Percentiles rank a stretch among this genome's conserved stretches.
Conservation (phyloP, 2,329 filamentous ascomycete genomes). For the Epichloe sylvatica region DNA sequence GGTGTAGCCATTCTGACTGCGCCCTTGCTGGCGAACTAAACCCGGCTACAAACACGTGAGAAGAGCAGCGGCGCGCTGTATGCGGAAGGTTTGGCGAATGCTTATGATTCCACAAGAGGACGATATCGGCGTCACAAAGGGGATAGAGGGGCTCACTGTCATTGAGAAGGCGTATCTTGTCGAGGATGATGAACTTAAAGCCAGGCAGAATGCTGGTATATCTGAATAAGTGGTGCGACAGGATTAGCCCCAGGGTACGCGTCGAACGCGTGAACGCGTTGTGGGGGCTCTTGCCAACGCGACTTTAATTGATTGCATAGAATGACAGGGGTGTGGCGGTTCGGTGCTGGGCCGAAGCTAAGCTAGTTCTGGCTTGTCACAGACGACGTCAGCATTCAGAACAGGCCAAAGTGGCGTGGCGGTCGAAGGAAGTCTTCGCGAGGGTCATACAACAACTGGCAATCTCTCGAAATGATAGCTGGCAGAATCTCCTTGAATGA, state of each 20-base stretch:
- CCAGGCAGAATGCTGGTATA: neutral
- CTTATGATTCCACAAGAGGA: neutral
- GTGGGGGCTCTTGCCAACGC: conserved; percentile 15
- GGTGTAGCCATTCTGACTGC: conserved; percentile 31
- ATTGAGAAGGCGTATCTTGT: neutral
- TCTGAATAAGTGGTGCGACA: neutral
- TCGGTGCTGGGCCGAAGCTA: no score
- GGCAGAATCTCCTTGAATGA: neutral
- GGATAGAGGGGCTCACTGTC: neutral
- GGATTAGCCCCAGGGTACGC: neutral
- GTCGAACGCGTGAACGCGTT: conserved; percentile 15
- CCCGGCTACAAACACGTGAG: neutral
- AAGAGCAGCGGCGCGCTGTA: neutral
- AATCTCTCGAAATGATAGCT: neutral
- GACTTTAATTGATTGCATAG: conserved; percentile 28
- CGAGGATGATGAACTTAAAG: neutral
- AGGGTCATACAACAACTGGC: no score
- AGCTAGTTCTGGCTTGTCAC: no score
- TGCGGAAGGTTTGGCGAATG: neutral
- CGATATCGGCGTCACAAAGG: neutral
- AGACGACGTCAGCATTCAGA: no score
- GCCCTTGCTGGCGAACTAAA: neutral
- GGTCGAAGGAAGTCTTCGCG: no score
- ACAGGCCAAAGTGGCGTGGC: no score
- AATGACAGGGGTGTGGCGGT: neutral